A percentile compares a stretch with the other conserved stretches of the same genome.
Evolutionary conservation across 192 early-diverging fungal species (phyloP).

Genomic region (Umbelopsis ramanniana): DNA sequence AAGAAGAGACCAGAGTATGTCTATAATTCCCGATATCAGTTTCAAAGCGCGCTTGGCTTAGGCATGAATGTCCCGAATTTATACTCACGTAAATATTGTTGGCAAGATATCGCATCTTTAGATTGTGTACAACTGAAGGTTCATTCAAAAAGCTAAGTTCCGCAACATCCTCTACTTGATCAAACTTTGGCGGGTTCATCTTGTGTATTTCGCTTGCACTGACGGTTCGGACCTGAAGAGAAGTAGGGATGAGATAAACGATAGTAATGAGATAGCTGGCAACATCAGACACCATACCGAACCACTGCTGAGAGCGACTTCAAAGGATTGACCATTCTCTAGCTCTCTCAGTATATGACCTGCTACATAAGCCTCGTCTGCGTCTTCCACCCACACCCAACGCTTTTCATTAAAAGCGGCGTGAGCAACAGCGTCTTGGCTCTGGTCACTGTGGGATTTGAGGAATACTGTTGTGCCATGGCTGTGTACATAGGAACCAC

Average conservation of each 20-base stretch:
- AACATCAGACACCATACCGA: slow-evolving; percentile 54
- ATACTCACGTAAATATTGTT: slow-evolving; percentile 90
- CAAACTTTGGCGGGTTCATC: slow-evolving; percentile 99
- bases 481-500: slow-evolving; percentile 41
- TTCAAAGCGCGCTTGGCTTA: neutral
- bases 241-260: slow-evolving; percentile 3
- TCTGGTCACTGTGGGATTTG: slow-evolving; percentile 37
- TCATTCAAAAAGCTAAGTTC: slow-evolving; percentile 96
- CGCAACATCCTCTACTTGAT: slow-evolving; percentile 98
- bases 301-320: slow-evolving; percentile 79
- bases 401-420: slow-evolving; percentile 93
- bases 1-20: slow-evolving; percentile 99
- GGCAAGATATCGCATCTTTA: slow-evolving; percentile 86
- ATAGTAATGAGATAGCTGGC: neutral
- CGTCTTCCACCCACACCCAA: slow-evolving; percentile 97
- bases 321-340: slow-evolving; percentile 61
- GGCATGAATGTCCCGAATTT: neutral
- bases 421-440: slow-evolving; percentile 66
- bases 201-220: slow-evolving; percentile 86
- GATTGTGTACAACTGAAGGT: slow-evolving; percentile 97
- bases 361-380: slow-evolving; percentile 85
- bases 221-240: slow-evolving; percentile 65
- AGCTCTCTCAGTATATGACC: slow-evolving; percentile 80
- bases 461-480: slow-evolving; percentile 40
- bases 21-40: slow-evolving; percentile 41